Evolutionary conservation across 495 filamentous ascomycete species (phyloP), one percentile per base, ranked within the genome.

Genomic region (Entonaema liquescens): DNA sequence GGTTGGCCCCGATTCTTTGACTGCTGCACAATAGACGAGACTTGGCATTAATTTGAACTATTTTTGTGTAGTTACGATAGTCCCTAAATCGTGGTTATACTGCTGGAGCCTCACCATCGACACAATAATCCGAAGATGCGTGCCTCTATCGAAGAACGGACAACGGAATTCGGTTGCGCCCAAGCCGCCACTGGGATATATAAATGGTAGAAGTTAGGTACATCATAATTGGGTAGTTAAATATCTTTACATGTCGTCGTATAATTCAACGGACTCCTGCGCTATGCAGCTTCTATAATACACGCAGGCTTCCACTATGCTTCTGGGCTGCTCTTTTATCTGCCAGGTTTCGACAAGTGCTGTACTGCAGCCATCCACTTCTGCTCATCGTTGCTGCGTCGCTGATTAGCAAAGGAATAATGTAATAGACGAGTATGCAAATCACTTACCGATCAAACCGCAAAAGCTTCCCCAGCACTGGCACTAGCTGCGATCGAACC

Each of bases 391-490:
- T 73, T 70, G 15, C 75, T 77, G 11, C 33, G 4, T 17, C 15
- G 17, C 29, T 1, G 9, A 25, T 75, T 73, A 77, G 67, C 54
- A 12, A 19, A 25, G 21, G n/a, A 40, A 35, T 28, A 35, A 11
- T 26, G 5, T 21, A 59, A 12, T 19, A 40, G n/a, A 36, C 15
- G 23, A 1, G 15, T 8, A 54, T 15, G 12, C 19, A 62, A 31
- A 62, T 28, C 23, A 83, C 92, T 79, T 80, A 96, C 92, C 89
- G 88, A 77, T 98, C 93, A 81, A 98, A 97, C 79, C 93, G 91
- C 65, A 99, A 84, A 73, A 98, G 80, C 88, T 93, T 94, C 53
- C 92, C 93, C 54, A 99, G 78, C 12, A 97, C 94, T 13, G 95
- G 95, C 25, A 99, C 91, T 57, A 99, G 84, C 83, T 97, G 94